Conservation (phyloP, 164 flowering plant species). For the Magnolia kwangsiensis region DNA sequence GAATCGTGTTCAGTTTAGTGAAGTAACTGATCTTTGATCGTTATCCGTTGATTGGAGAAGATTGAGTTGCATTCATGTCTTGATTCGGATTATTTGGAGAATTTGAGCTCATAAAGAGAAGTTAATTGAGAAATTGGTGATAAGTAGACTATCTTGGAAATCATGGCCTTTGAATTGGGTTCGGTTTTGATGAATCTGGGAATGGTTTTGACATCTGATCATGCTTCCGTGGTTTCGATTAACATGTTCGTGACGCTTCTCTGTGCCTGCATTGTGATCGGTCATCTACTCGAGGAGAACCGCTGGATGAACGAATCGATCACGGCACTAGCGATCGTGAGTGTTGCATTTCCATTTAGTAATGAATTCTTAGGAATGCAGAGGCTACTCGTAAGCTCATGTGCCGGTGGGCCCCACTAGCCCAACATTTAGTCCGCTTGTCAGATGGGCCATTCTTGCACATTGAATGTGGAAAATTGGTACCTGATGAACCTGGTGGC, state of each 20-base stretch:
- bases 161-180: not conserved
- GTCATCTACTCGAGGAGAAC: conserved; percentile 77
- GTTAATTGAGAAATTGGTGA: not conserved
- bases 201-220: conserved; percentile 44
- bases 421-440: too few relatives aligned
- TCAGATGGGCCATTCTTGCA: too few relatives aligned
- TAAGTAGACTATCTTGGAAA: not conserved
- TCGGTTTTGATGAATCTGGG: conserved; percentile 22
- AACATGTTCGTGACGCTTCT: conserved; percentile 81
- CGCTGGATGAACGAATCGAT: conserved; percentile 92
- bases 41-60: not conserved
- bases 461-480: too few relatives aligned
- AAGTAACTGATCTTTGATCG: not conserved
- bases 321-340: conserved; percentile 73
- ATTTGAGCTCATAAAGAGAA: not conserved
- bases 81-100: not conserved
- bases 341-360: conserved; percentile 16
- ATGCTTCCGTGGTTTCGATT: conserved; percentile 65
- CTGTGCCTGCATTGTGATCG: conserved; percentile 74
- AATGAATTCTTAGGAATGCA: too few relatives aligned
- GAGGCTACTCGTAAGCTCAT: too few relatives aligned
- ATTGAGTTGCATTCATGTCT: not conserved
- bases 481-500: too few relatives aligned
- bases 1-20: not conserved
- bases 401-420: too few relatives aligned